Evolutionary conservation across 164 flowering plant species (phyloP).

Genomic region (Buxus sempervirens): DNA sequence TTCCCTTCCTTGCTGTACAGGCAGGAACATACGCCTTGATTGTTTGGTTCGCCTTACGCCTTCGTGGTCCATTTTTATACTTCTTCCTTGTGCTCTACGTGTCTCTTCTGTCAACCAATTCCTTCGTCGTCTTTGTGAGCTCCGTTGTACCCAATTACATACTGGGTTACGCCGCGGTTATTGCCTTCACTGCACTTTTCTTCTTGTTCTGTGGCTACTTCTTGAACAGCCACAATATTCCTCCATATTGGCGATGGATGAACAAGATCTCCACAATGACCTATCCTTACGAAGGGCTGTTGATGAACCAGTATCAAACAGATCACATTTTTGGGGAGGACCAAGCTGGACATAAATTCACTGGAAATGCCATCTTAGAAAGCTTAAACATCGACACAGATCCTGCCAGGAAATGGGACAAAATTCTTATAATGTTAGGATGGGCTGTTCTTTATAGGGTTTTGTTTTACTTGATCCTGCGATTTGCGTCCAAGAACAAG

Average conservation of each 20-base stretch:
- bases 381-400: slow-evolving; percentile 23
- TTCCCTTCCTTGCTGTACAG: slow-evolving; percentile 64
- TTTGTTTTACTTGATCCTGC: slow-evolving; percentile 57
- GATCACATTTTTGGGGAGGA: slow-evolving; percentile 13
- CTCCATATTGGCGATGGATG: slow-evolving; percentile 61
- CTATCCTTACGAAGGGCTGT: slow-evolving; percentile 66
- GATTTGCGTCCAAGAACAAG: slow-evolving; percentile 72
- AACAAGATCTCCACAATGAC: slow-evolving; percentile 62
- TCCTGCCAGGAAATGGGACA: slow-evolving; percentile 42
- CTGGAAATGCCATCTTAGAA: slow-evolving; percentile 39
- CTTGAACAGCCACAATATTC: slow-evolving; percentile 50
- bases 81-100: slow-evolving; percentile 50
- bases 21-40: slow-evolving; percentile 49
- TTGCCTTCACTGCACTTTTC: slow-evolving; percentile 76
- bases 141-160: slow-evolving; percentile 71
- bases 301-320: slow-evolving; percentile 58
- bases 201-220: slow-evolving; percentile 79
- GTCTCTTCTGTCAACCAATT: slow-evolving; percentile 67
- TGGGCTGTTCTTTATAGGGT: slow-evolving; percentile 66
- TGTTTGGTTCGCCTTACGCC: slow-evolving; percentile 45
- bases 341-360: slow-evolving; percentile 13
- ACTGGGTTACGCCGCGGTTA: slow-evolving; percentile 67
- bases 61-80: slow-evolving; percentile 45
- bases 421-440: slow-evolving; percentile 46
- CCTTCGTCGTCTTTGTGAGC: slow-evolving; percentile 69